Base-by-base conservation (phyloP, 768 basidiomycete genomes). In the Suillus cothurnatus region DNA sequence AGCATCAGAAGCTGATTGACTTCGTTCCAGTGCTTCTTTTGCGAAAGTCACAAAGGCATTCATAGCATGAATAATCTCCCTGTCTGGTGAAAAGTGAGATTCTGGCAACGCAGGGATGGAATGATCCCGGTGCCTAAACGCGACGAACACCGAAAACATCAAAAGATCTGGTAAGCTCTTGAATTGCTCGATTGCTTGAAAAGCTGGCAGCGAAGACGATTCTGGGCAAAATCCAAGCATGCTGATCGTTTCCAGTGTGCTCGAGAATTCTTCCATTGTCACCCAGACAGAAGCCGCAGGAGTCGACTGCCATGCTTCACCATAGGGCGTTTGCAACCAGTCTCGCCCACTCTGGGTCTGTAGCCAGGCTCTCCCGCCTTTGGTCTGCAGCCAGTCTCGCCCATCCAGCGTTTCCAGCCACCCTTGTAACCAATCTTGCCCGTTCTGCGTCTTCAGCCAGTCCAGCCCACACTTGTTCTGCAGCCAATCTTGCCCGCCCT, bases 201-300 rank as follows among this genome's bases (percentile, higher is more conserved):
- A 56, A 56, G 32, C 55, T 14, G 32, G 32, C 21, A 34, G 55
- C 1, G 3, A 8, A 34, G 55, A 34, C 0, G 14, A 34, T 56
- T 56, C 55, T 23, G 55, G 32, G 2, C n/a, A 2, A 14, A 34
- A n/a, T n/a, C 2, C 12, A n/a, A 15, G 1, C 55, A n/a, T 14
- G 32, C 14, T 34, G 12, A 56, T 56, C 1, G 21, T 31, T 36
- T 56, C 4, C 14, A 56, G 6, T 4, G 55, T 36, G 55, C 14
- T 34, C n/a, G 55, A 34, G 32, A 56, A 56, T n/a, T 56, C 55
- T 56, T 34, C 55, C n/a, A 56, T 56, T n/a, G n/a, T 34, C 1
- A 36, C 32, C 32, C 55, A 34, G n/a, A 31, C 28, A 31, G 28
- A 53, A 5, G 52, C 52, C 28, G 52, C 52, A 31, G 52, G 52